Conservation (phyloP, 1,284 basidiomycete genomes). For the Ceratobasidium papillatum region DNA sequence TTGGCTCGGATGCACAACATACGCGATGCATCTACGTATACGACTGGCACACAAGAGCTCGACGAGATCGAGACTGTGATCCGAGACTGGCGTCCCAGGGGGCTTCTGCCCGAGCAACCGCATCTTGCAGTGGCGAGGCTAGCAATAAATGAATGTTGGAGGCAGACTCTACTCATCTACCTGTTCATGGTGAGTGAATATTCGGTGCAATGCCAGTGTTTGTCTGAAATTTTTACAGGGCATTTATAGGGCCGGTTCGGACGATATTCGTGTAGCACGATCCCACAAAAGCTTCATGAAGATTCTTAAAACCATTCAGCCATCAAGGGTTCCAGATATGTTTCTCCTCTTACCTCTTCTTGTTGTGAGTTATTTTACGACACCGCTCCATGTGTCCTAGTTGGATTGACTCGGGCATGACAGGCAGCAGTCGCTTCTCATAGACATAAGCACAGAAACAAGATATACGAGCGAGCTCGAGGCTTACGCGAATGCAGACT, state of each 20-base stretch:
- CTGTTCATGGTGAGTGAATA: conserved; percentile 16
- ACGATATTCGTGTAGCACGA: not conserved
- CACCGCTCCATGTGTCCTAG: not conserved
- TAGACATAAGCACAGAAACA: not conserved
- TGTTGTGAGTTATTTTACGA: not conserved
- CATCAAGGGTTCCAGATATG: conserved; percentile 6
- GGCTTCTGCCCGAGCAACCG: not conserved
- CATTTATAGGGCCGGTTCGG: not conserved
- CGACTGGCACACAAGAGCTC: not conserved
- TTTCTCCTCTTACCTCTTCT: conserved; percentile 17
- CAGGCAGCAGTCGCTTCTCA: conserved; percentile 20
- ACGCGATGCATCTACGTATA: not conserved
- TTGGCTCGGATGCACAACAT: conserved; percentile 31
- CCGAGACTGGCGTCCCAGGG: conserved; percentile 15
- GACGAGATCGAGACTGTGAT: conserved; percentile 12
- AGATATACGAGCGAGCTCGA: conserved; percentile 1
- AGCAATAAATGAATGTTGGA: conserved; percentile 25
- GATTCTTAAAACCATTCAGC: conserved; percentile 1
- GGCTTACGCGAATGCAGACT: not conserved
- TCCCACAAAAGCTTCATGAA: conserved; percentile 21
- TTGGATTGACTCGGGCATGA: not conserved
- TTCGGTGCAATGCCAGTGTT: too few species aligned
- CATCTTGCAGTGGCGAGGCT: conserved; percentile 21
- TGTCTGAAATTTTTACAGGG: not conserved
- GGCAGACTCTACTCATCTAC: conserved; percentile 26